These are phyloP conservation scores for Knoxia roxburghii DNA, from an alignment of 257 asterid genomes.

Conservation along the genomic window DNA sequence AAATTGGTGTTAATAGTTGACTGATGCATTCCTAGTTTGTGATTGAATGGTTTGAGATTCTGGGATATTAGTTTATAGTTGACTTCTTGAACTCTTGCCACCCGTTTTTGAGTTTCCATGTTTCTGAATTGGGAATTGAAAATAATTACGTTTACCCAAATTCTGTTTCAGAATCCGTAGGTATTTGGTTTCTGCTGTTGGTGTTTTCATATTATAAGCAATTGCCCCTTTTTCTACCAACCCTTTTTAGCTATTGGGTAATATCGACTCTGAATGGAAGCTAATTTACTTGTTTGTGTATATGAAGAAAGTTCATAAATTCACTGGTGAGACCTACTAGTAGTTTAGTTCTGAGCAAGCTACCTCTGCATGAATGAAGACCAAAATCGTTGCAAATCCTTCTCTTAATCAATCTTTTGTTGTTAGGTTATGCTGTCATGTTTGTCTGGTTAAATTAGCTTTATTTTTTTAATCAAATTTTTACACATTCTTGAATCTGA, in stretches of 20 bases:
- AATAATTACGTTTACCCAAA: no score
- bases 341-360: no score
- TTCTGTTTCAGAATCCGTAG: no score
- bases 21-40: neutral
- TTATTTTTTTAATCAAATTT: neutral
- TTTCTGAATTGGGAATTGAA: neutral
- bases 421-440: neutral
- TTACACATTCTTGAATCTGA: neutral
- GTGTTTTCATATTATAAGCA: no score
- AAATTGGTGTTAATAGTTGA: neutral
- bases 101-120: neutral
- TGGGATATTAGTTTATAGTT: neutral
- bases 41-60: neutral
- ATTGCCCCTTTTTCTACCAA: neutral
- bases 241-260: no score
- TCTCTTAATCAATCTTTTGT: neutral
- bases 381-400: no score
- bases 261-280: no score
- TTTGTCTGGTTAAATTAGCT: neutral
- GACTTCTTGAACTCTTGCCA: neutral
- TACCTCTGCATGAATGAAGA: no score
- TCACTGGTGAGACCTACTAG: no score
- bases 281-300: no score
- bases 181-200: neutral
- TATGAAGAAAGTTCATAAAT: no score